Percentiles rank a stretch among this genome's conserved stretches.
phyloP scores from a whole-genome alignment of 2,329 filamentous ascomycete genomes.

The Ceratocystis smalleyi region DNA sequence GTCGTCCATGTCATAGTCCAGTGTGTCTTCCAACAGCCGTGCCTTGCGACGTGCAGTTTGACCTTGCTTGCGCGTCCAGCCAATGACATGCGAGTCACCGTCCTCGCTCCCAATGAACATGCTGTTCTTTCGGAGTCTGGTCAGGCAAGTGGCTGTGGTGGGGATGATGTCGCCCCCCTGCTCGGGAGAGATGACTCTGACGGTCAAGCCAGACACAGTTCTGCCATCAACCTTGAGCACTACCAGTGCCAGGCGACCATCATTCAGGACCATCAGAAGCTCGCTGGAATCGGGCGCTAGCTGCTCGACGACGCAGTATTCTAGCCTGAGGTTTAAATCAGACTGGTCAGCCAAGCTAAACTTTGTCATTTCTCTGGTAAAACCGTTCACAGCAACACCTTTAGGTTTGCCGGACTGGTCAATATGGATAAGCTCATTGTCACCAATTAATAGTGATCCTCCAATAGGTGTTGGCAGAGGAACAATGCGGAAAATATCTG shows the following conservation, averaged over 20 bases:
- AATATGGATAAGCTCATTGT: conserved; percentile 85
- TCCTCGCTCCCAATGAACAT: conserved; percentile 79
- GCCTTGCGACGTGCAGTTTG: conserved; percentile 47
- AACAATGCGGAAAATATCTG: conserved; percentile 70
- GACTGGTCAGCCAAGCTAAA: conserved; percentile 82
- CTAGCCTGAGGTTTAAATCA: conserved; percentile 60
- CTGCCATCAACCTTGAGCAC: conserved; percentile 79
- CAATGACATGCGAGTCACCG: conserved; percentile 64
- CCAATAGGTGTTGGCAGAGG: conserved; percentile 75
- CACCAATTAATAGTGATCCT: conserved; percentile 70
- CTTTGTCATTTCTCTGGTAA: conserved; percentile 65
- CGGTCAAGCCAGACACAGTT: conserved; percentile 71
- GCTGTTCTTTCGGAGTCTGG: conserved; percentile 48
- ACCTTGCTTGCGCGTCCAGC: conserved; percentile 55
- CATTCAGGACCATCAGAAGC: conserved; percentile 63
- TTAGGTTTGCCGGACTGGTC: conserved; percentile 91
- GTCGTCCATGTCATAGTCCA: conserved; percentile 30
- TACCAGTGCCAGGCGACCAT: conserved; percentile 59
- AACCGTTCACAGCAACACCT: conserved; percentile 82
- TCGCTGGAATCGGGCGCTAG: conserved; percentile 66
- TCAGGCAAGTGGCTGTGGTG: conserved; percentile 51
- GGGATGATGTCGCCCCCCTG: conserved; percentile 48
- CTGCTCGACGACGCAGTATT: conserved; percentile 63
- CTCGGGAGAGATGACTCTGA: conserved; percentile 48
- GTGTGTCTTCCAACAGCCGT: conserved; percentile 39